phyloP scores from a whole-genome alignment of 192 early-diverging fungal genomes.

The Umbelopsis isabellina region DNA sequence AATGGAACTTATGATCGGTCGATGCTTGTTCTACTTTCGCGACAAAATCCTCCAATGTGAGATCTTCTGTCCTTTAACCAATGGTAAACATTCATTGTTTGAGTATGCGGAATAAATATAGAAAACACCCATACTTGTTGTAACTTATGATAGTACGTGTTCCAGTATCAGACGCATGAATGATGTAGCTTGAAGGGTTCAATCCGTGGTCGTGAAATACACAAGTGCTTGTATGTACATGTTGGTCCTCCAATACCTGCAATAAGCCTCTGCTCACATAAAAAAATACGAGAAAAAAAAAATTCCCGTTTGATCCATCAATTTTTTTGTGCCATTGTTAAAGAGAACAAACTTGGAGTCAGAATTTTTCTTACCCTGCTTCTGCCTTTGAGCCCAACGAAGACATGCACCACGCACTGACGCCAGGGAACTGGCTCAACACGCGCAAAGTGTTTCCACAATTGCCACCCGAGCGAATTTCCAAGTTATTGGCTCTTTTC shows the following conservation, averaged over 20 bases:
- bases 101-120: not conserved
- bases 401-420: conserved; percentile 52
- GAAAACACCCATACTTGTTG: conserved; percentile 38
- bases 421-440: conserved; percentile 51
- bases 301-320: not conserved
- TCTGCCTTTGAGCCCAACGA: conserved; percentile 49
- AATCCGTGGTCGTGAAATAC: conserved; percentile 39
- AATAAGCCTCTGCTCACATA: conserved; percentile 6
- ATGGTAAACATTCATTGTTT: conserved; percentile 11
- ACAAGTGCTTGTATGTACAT: conserved; percentile 50
- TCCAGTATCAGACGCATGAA: conserved; percentile 49
- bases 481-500: conserved; percentile 54
- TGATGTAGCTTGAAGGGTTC: conserved; percentile 56
- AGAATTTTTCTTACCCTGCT: conserved; percentile 43
- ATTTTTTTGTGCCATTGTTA: not conserved
- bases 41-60: conserved; percentile 59
- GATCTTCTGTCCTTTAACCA: conserved; percentile 56
- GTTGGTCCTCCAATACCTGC: conserved; percentile 35
- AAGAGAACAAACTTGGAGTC: not conserved
- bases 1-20: conserved; percentile 34
- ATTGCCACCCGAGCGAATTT: conserved; percentile 70
- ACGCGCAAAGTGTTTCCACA: conserved; percentile 60
- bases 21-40: conserved; percentile 44
- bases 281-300: not conserved
- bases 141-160: conserved; percentile 69